These are phyloP conservation scores for Neurospora tetraspora DNA, from an alignment of 495 filamentous ascomycete genomes.

Conservation along the genomic window DNA sequence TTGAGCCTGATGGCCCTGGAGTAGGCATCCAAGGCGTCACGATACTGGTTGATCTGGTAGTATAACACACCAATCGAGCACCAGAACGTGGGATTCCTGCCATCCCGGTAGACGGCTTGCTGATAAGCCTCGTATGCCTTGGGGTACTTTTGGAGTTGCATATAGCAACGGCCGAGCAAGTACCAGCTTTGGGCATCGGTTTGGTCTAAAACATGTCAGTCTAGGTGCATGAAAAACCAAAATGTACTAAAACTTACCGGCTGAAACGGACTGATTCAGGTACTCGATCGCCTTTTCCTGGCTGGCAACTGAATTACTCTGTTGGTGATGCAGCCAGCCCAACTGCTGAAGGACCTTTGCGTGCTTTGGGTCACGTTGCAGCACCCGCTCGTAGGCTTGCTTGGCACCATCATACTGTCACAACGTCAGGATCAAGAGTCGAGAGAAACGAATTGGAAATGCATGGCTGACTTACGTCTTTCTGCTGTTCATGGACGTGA, in stretches of 20 bases:
- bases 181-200: constrained; percentile 98
- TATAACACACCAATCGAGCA: constrained; percentile 99
- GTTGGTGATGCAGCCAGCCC: constrained; percentile 95
- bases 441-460: neutral
- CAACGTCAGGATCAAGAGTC: constrained; percentile 20
- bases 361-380: constrained; percentile 91
- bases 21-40: constrained; percentile 96
- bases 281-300: constrained; percentile 97
- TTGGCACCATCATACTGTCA: constrained; percentile 85
- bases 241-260: constrained; percentile 51
- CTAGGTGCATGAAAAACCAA: constrained; percentile 1
- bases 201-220: constrained; percentile 53
- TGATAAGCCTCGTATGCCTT: constrained; percentile 99
- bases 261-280: constrained; percentile 90
- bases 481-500: constrained; percentile 97
- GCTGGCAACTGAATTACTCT: constrained; percentile 76
- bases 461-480: constrained; percentile 63
- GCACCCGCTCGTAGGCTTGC: constrained; percentile 79
- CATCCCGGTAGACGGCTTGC: constrained; percentile 96
- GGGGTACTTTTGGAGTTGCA: constrained; percentile 98
- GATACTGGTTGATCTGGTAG: constrained; percentile 99
- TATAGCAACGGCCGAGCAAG: constrained; percentile 93
- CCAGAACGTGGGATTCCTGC: constrained; percentile 98
- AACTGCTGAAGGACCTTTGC: constrained; percentile 98
- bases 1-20: constrained; percentile 96